Evolutionary conservation across 2,329 filamentous ascomycete species (phyloP).

Genomic region (Fusarium nurragi): DNA sequence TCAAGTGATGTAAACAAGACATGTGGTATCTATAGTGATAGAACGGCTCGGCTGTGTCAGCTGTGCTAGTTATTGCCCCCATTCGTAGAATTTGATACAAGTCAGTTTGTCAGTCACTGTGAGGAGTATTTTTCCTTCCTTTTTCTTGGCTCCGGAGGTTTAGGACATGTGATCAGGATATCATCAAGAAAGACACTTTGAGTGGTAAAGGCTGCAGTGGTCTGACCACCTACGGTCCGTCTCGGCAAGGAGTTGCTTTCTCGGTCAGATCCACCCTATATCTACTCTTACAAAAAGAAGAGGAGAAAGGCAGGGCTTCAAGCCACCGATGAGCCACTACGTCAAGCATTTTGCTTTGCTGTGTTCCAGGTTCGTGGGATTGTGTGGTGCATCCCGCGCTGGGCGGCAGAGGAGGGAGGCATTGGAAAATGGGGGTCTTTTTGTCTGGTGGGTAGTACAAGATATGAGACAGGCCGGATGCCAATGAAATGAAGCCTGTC

Average conservation of each 20-base stretch:
- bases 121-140: not conserved
- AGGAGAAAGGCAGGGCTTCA: not conserved
- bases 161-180: not conserved
- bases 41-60: not conserved
- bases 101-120: not conserved
- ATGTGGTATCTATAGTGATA: no score
- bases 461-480: slow-evolving; percentile 6
- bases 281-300: not conserved
- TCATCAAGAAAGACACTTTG: not conserved
- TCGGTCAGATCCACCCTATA: not conserved
- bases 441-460: slow-evolving; percentile 6
- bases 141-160: not conserved
- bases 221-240: not conserved
- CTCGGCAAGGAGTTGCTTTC: not conserved
- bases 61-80: not conserved
- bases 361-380: slow-evolving; percentile 39
- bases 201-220: slow-evolving; percentile 1
- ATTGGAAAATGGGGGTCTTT: not conserved
- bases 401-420: not conserved
- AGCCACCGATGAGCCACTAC: no score
- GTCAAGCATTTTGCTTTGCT: slow-evolving; percentile 25
- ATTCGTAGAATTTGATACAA: not conserved
- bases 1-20: not conserved
- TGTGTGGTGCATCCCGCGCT: slow-evolving; percentile 20
- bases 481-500: slow-evolving; percentile 2